Percentiles rank a stretch among this genome's conserved stretches.
phyloP scores from a whole-genome alignment of 441 rosid genomes.

The Erodium trifolium region DNA sequence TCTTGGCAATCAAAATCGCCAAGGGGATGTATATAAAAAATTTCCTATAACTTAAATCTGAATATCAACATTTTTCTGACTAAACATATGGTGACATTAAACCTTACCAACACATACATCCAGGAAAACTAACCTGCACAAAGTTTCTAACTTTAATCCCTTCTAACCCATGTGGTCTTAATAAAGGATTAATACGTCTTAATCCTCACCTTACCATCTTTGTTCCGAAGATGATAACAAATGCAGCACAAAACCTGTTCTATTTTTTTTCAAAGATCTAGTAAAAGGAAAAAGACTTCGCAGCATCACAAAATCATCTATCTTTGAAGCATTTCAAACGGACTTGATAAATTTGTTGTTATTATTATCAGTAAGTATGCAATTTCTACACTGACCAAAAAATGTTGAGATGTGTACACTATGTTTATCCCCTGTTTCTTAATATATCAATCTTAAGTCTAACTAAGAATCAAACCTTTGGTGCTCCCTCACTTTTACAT shows the following conservation, averaged over 20 bases:
- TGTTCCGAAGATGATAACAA: neutral
- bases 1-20: too few relatives aligned
- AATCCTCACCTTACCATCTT: too few relatives aligned
- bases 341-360: too few relatives aligned
- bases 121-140: neutral
- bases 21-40: too few relatives aligned
- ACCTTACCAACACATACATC: neutral
- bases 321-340: neutral
- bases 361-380: neutral
- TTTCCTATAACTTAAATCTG: too few relatives aligned
- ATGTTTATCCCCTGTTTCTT: neutral
- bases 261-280: neutral
- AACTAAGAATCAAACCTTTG: too few relatives aligned
- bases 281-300: neutral
- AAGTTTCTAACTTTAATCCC: neutral
- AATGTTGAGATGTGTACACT: neutral
- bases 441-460: too few relatives aligned
- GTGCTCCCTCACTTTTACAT: too few relatives aligned
- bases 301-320: neutral
- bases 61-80: neutral
- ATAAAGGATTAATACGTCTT: neutral
- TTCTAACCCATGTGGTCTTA: too few relatives aligned
- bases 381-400: neutral
- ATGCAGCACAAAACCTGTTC: neutral
- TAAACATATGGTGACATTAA: neutral